Percentiles rank a stretch among this genome's conserved stretches.
Evolutionary conservation across 495 filamentous ascomycete genomes (phyloP).

Genomic region (Filosporella fistucella): DNA sequence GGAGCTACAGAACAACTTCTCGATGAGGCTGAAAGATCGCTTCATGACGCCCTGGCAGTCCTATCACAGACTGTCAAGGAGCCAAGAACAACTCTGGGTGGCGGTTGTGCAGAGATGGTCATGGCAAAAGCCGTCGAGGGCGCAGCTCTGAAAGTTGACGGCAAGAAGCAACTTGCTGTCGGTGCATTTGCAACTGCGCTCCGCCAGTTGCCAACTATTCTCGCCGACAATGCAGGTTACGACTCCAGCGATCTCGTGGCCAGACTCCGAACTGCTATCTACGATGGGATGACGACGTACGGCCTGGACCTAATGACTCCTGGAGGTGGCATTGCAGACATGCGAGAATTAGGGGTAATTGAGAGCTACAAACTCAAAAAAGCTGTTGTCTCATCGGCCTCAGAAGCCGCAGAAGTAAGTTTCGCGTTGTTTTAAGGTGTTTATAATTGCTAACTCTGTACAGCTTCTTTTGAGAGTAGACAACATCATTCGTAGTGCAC

Average conservation of each 20-base stretch:
- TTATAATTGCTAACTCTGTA: background rate
- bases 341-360: conserved; percentile 92
- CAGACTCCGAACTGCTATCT: conserved; percentile 86
- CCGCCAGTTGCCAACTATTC: conserved; percentile 89
- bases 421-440: background rate
- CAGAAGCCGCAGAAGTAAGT: conserved; percentile 91
- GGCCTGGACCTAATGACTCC: conserved; percentile 86
- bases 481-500: conserved; percentile 80
- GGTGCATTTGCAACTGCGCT: conserved; percentile 85
- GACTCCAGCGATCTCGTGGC: conserved; percentile 93
- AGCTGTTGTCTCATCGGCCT: conserved; percentile 91
- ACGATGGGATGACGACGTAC: conserved; percentile 86
- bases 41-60: conserved; percentile 95
- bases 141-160: conserved; percentile 87
- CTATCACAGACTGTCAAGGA: conserved; percentile 96
- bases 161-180: conserved; percentile 94
- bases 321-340: conserved; percentile 91
- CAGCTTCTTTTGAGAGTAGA: conserved; percentile 79
- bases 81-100: conserved; percentile 88
- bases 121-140: conserved; percentile 98
- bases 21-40: conserved; percentile 91
- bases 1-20: conserved; percentile 95
- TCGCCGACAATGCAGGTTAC: conserved; percentile 95
- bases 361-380: conserved; percentile 99
- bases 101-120: conserved; percentile 95